phyloP scores from a whole-genome alignment of 495 filamentous ascomycete species.

The Trichoderma erinaceum region DNA sequence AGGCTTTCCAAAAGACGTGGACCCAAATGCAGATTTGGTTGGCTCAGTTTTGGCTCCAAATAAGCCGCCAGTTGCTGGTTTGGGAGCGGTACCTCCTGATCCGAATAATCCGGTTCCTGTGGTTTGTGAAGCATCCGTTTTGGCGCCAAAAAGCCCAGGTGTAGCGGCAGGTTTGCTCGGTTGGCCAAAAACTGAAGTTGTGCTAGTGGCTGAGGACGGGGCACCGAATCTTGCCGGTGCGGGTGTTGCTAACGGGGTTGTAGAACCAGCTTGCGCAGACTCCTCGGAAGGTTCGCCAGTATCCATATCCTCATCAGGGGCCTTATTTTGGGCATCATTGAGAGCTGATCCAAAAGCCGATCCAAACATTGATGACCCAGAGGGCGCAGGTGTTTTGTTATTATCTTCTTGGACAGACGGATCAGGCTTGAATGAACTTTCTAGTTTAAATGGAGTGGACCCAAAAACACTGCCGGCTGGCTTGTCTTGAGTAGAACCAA shows the following conservation, averaged over 20 bases:
- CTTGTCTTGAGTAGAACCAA: conserved; percentile 16
- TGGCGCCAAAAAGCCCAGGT: conserved; percentile 25
- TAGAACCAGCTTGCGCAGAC: conserved; percentile 36
- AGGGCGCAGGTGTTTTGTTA: conserved; percentile 40
- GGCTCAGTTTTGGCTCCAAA: too few species aligned
- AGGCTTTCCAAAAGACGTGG: conserved; percentile 17
- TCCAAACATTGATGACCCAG: conserved; percentile 48
- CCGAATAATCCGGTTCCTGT: conserved; percentile 21
- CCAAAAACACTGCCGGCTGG: conserved; percentile 45
- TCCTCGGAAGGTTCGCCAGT: conserved; percentile 23
- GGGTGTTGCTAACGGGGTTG: conserved; percentile 51
- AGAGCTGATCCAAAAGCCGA: conserved; percentile 49
- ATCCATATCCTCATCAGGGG: conserved; percentile 52
- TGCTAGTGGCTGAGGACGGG: conserved; percentile 25
- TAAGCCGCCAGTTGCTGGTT: not conserved
- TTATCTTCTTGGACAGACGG: conserved; percentile 54
- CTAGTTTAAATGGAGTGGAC: conserved; percentile 61
- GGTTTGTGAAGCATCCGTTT: conserved; percentile 12
- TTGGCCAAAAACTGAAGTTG: conserved; percentile 35
- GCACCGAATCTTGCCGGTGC: conserved; percentile 40
- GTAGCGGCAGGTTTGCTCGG: conserved; percentile 17
- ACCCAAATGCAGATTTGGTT: not conserved
- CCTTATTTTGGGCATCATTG: conserved; percentile 35
- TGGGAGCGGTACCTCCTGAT: not conserved
- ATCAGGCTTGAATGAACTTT: conserved; percentile 76